Percentiles rank a stretch among this genome's conserved stretches.
phyloP scores from a whole-genome alignment of 768 basidiomycete species.

The Megacollybia marginata region DNA sequence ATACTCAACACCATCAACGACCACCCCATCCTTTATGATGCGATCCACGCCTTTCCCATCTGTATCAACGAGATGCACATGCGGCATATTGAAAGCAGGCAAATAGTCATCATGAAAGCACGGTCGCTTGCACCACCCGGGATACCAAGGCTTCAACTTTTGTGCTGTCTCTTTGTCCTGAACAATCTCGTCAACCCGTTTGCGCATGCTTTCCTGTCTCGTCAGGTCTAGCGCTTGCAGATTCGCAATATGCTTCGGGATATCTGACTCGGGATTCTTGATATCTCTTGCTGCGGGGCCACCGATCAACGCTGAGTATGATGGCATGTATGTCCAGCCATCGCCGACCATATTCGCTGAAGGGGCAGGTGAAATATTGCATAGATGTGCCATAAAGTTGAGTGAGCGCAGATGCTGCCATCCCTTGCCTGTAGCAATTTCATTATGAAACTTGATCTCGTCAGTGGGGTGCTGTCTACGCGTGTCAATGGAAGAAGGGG shows the following conservation, averaged over 20 bases:
- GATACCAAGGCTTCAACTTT: conserved; percentile 11
- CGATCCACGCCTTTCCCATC: conserved; percentile 9
- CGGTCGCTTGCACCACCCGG: conserved; percentile 12
- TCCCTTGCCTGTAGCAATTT: conserved; percentile 4
- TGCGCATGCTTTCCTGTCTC: neutral
- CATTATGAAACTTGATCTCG: conserved; percentile 1
- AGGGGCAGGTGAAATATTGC: neutral
- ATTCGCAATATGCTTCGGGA: neutral
- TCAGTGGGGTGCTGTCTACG: conserved; percentile 9
- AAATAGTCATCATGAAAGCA: conserved; percentile 14
- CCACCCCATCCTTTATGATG: neutral
- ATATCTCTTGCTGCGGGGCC: neutral
- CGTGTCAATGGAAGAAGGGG: conserved; percentile 8
- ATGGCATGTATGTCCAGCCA: neutral
- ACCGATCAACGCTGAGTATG: neutral
- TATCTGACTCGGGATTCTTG: neutral
- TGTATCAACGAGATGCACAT: conserved; percentile 12
- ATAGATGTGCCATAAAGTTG: conserved; percentile 4
- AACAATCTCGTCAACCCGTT: conserved; percentile 1
- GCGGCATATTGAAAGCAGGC: conserved; percentile 8
- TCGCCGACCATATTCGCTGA: neutral
- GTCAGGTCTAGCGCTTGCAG: neutral
- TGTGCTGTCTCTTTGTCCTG: conserved; percentile 5
- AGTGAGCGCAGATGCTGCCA: conserved; percentile 7
- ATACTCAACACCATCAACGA: conserved; percentile 3